These are phyloP conservation scores for Clarireedia hainanense DNA, from an alignment of 2,329 filamentous ascomycete genomes.

Conservation along the genomic window DNA sequence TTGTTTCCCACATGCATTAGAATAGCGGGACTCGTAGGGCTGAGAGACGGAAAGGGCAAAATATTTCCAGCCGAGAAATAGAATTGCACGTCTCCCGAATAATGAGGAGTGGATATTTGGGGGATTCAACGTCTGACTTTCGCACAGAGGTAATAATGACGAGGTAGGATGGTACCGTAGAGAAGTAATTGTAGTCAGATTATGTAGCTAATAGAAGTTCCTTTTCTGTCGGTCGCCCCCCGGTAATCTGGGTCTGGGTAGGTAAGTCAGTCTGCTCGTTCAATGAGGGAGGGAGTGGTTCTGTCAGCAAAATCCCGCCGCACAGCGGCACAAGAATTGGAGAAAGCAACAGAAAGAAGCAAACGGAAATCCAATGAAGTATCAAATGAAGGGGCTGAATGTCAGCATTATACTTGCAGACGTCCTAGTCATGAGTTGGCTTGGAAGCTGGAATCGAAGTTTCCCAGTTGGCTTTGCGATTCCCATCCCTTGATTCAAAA, in stretches of 20 bases:
- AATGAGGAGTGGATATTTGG: too few species aligned
- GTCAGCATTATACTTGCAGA: not conserved
- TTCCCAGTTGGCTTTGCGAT: too few species aligned
- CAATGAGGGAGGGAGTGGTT: not conserved
- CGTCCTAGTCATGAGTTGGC: not conserved
- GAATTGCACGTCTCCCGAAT: not conserved
- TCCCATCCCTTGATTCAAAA: not conserved
- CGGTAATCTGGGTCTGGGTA: too few species aligned
- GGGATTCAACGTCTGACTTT: too few species aligned
- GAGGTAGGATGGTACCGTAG: too few species aligned
- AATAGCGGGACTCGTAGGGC: not conserved
- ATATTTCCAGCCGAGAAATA: not conserved
- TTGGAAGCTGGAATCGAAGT: not conserved
- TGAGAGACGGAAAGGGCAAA: not conserved
- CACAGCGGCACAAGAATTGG: not conserved
- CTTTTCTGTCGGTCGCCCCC: too few species aligned
- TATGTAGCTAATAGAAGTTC: too few species aligned
- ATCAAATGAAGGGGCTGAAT: constrained; percentile 1
- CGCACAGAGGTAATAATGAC: too few species aligned
- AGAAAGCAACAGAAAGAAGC: not conserved
- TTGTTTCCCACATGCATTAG: not conserved
- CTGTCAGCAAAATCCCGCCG: constrained; percentile 11
- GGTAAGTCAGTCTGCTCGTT: too few species aligned
- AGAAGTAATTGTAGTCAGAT: too few species aligned
- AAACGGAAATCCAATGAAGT: not conserved